A percentile compares a stretch with the other conserved stretches of the same genome.
These are phyloP conservation scores for Casuarina equisetifolia DNA, from an alignment of 306 rosid genomes.

Conservation along the genomic window DNA sequence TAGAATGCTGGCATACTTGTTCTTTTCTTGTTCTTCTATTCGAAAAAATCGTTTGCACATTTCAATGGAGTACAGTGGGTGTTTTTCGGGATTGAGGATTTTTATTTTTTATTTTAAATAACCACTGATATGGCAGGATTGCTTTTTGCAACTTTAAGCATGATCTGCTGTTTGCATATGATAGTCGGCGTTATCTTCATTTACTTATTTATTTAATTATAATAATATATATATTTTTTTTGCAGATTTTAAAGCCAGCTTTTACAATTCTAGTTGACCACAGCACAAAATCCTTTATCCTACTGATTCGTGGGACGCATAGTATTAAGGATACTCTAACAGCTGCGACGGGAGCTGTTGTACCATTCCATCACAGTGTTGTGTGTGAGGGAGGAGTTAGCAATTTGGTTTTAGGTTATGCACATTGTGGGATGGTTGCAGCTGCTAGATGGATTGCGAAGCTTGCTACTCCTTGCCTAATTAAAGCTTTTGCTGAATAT, in stretches of 20 bases:
- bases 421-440: slow-evolving; percentile 97
- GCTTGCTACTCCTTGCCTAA: slow-evolving; percentile 77
- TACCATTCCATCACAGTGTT: slow-evolving; percentile 89
- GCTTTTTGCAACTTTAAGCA: background rate
- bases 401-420: slow-evolving; percentile 88
- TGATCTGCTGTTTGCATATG: background rate
- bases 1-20: background rate
- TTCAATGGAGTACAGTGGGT: background rate
- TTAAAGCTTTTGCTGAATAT: slow-evolving; percentile 58
- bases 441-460: slow-evolving; percentile 97
- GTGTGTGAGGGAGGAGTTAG: slow-evolving; percentile 84
- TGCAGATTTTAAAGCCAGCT: slow-evolving; percentile 97
- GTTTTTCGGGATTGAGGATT: background rate
- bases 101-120: slow-evolving; percentile 12
- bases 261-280: slow-evolving; percentile 84
- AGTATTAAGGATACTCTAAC: slow-evolving; percentile 95
- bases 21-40: background rate
- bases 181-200: slow-evolving; percentile 4
- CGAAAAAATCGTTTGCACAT: background rate
- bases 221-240: slow-evolving; percentile 8
- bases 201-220: too few species aligned
- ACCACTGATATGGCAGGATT: background rate
- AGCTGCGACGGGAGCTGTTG: slow-evolving; percentile 89
- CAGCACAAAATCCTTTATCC: slow-evolving; percentile 49
- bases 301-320: slow-evolving; percentile 93